These are phyloP conservation scores for Schizonepeta tenuifolia DNA, from an alignment of 257 asterid species.

Conservation along the genomic window DNA sequence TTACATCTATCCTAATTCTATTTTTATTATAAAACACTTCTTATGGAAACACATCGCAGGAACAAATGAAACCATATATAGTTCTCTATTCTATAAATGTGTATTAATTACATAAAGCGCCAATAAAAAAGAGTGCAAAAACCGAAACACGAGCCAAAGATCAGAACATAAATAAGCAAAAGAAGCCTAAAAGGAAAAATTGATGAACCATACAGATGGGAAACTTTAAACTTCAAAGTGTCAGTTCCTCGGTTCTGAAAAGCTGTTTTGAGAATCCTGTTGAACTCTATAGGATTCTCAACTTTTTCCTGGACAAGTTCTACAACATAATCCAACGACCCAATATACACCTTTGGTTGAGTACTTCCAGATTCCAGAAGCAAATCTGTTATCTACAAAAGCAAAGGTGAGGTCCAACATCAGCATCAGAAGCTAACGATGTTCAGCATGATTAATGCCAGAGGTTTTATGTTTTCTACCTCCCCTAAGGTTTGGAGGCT, in stretches of 20 bases:
- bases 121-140: not conserved
- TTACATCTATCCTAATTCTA: not conserved
- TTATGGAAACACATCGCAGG: not conserved
- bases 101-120: too few relatives aligned
- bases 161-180: slow-evolving; percentile 33
- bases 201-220: slow-evolving; percentile 85
- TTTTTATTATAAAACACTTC: not conserved
- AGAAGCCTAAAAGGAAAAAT: slow-evolving; percentile 31
- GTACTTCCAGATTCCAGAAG: slow-evolving; percentile 67
- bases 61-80: not conserved
- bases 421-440: slow-evolving; percentile 44
- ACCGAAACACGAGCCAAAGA: slow-evolving; percentile 16
- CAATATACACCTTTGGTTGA: slow-evolving; percentile 62
- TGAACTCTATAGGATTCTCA: slow-evolving; percentile 88
- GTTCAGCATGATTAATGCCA: slow-evolving; percentile 22
- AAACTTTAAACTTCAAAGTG: slow-evolving; percentile 60
- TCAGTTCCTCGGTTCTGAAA: slow-evolving; percentile 80
- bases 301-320: slow-evolving; percentile 87
- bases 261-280: slow-evolving; percentile 79
- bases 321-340: slow-evolving; percentile 57
- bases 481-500: slow-evolving; percentile 5
- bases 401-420: slow-evolving; percentile 41
- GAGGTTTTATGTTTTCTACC: slow-evolving; percentile 18
- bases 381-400: slow-evolving; percentile 80
- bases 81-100: not conserved